Evolutionary conservation across 2,329 filamentous ascomycete species (phyloP), one percentile per base, ranked within the genome.

Genomic region (Penicillium janthinellum): DNA sequence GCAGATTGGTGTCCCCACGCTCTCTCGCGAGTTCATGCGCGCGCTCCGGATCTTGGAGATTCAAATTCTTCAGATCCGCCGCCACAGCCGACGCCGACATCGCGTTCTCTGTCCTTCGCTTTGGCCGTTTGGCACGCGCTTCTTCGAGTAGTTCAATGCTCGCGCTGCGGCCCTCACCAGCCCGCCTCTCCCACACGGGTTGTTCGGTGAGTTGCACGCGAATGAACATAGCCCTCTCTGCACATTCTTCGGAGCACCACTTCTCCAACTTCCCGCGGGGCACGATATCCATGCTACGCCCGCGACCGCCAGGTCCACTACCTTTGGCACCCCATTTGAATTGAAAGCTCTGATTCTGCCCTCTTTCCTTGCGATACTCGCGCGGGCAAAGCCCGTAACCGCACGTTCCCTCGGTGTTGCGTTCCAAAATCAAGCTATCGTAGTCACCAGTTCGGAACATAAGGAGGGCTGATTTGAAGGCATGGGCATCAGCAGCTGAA

Each of bases 361-460:
- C 84, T 11, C 82, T 78, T 54, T 84, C 81, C 35, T 82, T 81
- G 35, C 83, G 81, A 41, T 87, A 87, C n/a, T 86, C 82, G 15
- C 83, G 83, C 0, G 86, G 78, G 75, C 95, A 99, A 31, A 98
- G 82, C 0, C 85, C 82, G 73, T 97, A 98, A 1, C 92, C 95
- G 77, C 95, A 99, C 20, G 86, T 83, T 45, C 84, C 86, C 67
- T 91, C 88, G 65, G 91, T 89, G 74, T 96, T 96, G 70, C 95
- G 90, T 80, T 99, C 95, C 64, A 90, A 85, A 61, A 97, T 88
- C 52, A 98, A 81, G 64, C 91, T 90, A 71, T 96, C 92, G 79
- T 96, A 96, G 79, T 99, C 94, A 55, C 85, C 83, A 0, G 93
- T 91, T 73, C 94, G 91, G 77, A 97, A 98, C 45, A 86, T 82